phyloP scores from a whole-genome alignment of 192 early-diverging fungal genomes.

The Umbelopsis ramanniana region DNA sequence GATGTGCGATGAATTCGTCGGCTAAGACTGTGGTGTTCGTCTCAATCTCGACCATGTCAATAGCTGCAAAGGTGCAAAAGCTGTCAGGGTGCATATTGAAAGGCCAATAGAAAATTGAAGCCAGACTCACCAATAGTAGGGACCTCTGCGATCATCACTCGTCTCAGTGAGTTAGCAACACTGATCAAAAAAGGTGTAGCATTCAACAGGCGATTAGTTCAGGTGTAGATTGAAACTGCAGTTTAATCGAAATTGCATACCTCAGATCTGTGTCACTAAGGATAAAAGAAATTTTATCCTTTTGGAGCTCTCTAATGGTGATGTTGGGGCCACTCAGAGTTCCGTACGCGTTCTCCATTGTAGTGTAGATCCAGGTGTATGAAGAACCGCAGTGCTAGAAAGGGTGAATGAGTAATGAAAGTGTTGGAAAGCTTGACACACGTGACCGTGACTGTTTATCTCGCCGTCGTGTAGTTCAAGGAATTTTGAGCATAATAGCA shows the following conservation, averaged over 20 bases:
- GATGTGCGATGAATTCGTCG: conserved; percentile 95
- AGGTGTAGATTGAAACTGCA: background rate
- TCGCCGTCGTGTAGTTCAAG: too few relatives aligned
- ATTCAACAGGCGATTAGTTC: background rate
- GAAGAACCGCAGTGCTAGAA: background rate
- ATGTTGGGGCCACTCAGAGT: conserved; percentile 55
- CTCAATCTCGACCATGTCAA: conserved; percentile 96
- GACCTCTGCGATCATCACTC: conserved; percentile 98
- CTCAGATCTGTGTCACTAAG: conserved; percentile 88
- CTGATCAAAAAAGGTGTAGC: conserved; percentile 35
- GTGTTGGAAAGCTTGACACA: background rate
- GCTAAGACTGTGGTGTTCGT: conserved; percentile 91
- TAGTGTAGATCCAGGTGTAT: too few relatives aligned
- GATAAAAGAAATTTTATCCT: conserved; percentile 75
- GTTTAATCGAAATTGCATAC: conserved; percentile 27
- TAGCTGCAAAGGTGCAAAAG: conserved; percentile 55
- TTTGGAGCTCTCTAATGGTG: conserved; percentile 59
- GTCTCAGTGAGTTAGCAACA: conserved; percentile 90
- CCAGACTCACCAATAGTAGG: conserved; percentile 78
- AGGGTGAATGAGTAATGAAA: background rate
- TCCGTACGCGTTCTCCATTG: conserved; percentile 29
- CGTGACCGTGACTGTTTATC: background rate
- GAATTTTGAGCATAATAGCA: too few relatives aligned
- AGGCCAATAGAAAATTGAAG: background rate
- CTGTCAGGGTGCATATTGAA: background rate